Percentiles rank a stretch among this genome's conserved stretches.
Conservation (phyloP, 805 yeast species). For the Schizosaccharomyces cryophilus region DNA sequence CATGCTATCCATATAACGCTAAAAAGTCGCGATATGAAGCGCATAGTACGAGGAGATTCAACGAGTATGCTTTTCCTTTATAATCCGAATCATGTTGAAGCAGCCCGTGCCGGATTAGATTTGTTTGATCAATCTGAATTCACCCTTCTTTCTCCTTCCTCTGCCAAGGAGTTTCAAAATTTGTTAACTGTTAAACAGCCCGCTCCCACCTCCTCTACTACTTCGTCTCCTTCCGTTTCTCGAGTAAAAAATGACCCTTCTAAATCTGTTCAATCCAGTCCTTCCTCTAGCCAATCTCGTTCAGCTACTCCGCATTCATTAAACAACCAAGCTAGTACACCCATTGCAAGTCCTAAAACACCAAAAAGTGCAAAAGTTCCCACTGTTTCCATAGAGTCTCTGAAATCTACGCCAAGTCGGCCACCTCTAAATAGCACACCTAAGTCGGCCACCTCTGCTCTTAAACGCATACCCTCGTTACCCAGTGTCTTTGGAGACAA, state of each 20-base stretch:
- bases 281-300: too few relatives aligned
- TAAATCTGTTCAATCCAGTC: neutral
- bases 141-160: neutral
- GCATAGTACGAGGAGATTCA: neutral
- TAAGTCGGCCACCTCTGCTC: too few relatives aligned
- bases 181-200: neutral
- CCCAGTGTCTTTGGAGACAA: too few relatives aligned
- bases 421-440: too few relatives aligned
- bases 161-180: neutral
- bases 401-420: too few relatives aligned
- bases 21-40: neutral
- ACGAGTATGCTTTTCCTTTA: neutral
- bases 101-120: neutral
- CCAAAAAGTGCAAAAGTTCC: too few relatives aligned
- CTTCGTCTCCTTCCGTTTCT: neutral
- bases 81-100: neutral
- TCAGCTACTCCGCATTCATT: too few relatives aligned
- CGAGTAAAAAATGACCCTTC: neutral
- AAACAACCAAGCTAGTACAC: too few relatives aligned
- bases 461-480: too few relatives aligned
- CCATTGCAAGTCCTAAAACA: too few relatives aligned
- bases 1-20: neutral
- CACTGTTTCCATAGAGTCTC: too few relatives aligned
- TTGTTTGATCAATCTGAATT: neutral
- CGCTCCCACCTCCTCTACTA: neutral